Percentiles rank a stretch among this genome's conserved stretches.
phyloP scores from a whole-genome alignment of 2,329 filamentous ascomycete genomes.

The Epichloe uncinata region DNA sequence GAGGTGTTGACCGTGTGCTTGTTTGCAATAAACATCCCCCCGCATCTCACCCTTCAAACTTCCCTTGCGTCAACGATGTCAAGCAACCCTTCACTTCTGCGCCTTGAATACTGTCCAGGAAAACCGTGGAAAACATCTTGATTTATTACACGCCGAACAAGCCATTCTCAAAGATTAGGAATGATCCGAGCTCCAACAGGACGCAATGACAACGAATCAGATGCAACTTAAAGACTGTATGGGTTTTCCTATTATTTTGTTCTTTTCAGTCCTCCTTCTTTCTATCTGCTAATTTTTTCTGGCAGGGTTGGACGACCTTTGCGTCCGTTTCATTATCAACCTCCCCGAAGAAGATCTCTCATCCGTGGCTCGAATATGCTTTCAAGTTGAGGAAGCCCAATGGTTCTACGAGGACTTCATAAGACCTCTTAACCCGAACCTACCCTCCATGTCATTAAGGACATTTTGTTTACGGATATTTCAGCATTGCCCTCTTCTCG shows the following conservation, averaged over 20 bases:
- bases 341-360: constrained; percentile 82
- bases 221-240: constrained; percentile 86
- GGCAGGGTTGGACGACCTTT: constrained; percentile 88
- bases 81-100: constrained; percentile 18
- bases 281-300: constrained; percentile 12
- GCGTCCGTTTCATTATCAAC: constrained; percentile 96
- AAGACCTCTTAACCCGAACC: constrained; percentile 68
- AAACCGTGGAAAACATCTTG: constrained; percentile 18
- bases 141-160: background rate
- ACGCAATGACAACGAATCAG: constrained; percentile 60
- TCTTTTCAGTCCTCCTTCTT: background rate
- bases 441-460: constrained; percentile 76
- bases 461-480: constrained; percentile 85
- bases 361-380: constrained; percentile 88
- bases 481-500: constrained; percentile 81
- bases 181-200: constrained; percentile 14
- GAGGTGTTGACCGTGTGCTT: background rate
- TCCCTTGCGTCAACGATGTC: constrained; percentile 15
- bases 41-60: background rate
- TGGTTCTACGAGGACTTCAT: constrained; percentile 99
- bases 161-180: background rate
- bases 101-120: constrained; percentile 16
- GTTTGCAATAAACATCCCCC: background rate
- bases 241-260: constrained; percentile 12
- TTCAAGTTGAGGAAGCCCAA: constrained; percentile 97